These are phyloP conservation scores for Lasiosphaeria miniovina DNA, from an alignment of 495 filamentous ascomycete genomes.

Conservation along the genomic window DNA sequence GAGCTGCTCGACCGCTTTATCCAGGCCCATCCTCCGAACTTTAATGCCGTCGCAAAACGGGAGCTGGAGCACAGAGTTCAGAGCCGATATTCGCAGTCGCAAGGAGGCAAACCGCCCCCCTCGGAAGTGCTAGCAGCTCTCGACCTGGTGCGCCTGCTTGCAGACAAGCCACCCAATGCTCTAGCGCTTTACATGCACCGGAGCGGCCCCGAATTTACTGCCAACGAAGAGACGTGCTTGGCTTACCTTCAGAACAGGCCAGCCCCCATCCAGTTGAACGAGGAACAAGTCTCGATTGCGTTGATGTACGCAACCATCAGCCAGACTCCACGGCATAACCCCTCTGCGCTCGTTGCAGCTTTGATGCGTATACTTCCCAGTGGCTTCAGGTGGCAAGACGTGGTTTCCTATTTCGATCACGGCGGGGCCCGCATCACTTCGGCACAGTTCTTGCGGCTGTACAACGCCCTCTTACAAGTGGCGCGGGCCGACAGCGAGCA, in stretches of 20 bases:
- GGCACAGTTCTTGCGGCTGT: slow-evolving; percentile 75
- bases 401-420: slow-evolving; percentile 81
- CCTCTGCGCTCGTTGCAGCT: slow-evolving; percentile 66
- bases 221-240: slow-evolving; percentile 47
- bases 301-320: slow-evolving; percentile 75
- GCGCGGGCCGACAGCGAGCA: slow-evolving; percentile 53
- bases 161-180: slow-evolving; percentile 56
- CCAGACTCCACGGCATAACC: slow-evolving; percentile 67
- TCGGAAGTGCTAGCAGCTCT: slow-evolving; percentile 70
- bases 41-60: slow-evolving; percentile 69
- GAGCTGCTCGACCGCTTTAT: slow-evolving; percentile 77
- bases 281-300: slow-evolving; percentile 77
- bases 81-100: slow-evolving; percentile 58
- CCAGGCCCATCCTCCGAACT: slow-evolving; percentile 75
- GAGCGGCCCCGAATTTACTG: slow-evolving; percentile 60
- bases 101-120: slow-evolving; percentile 58
- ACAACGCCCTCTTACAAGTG: slow-evolving; percentile 67
- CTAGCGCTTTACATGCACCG: slow-evolving; percentile 77
- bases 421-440: slow-evolving; percentile 69
- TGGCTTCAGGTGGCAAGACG: slow-evolving; percentile 78
- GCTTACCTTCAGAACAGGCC: slow-evolving; percentile 61
- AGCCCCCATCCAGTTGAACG: slow-evolving; percentile 65
- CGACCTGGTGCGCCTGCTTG: slow-evolving; percentile 66
- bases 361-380: slow-evolving; percentile 42
- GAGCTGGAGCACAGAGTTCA: slow-evolving; percentile 65